Percentiles rank a stretch among this genome's conserved stretches.
phyloP scores from a whole-genome alignment of 1,139 yeast species.

The Pichia sp. region DNA sequence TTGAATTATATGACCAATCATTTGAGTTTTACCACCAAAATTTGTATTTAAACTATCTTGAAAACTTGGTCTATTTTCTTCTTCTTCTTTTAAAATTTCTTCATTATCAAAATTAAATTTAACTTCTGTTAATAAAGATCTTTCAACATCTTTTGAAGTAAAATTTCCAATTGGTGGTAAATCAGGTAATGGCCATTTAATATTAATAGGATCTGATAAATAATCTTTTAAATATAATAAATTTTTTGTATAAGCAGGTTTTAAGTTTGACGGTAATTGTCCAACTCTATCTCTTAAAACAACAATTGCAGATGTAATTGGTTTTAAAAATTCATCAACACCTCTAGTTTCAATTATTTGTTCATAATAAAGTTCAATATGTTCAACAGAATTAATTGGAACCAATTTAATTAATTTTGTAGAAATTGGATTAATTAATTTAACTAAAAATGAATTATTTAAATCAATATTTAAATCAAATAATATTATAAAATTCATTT shows the following conservation, averaged over 20 bases:
- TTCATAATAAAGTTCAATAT: conserved; percentile 39
- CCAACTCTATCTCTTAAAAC: conserved; percentile 84
- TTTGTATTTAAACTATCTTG: conserved; percentile 25
- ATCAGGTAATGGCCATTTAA: conserved; percentile 75
- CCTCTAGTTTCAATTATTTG: conserved; percentile 29
- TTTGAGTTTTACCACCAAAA: conserved; percentile 31
- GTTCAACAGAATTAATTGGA: conserved; percentile 80
- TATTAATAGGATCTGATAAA: conserved; percentile 27
- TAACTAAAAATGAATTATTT: conserved; percentile 18
- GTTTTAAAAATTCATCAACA: conserved; percentile 43
- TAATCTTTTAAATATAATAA: conserved; percentile 59
- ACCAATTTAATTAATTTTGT: conserved; percentile 60
- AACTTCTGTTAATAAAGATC: conserved; percentile 73
- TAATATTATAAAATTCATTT: conserved; percentile 46
- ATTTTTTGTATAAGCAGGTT: conserved; percentile 68
- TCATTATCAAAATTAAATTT: conserved; percentile 54
- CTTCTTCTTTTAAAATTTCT: conserved; percentile 38
- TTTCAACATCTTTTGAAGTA: conserved; percentile 68
- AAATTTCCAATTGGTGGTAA: conserved; percentile 58
- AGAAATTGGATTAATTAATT: conserved; percentile 24
- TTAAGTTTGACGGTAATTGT: conserved; percentile 67
- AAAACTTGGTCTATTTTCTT: conserved; percentile 18
- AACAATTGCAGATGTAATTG: conserved; percentile 75
- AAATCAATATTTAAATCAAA: conserved; percentile 67
- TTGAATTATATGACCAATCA: conserved; percentile 30